Evolutionary conservation across 2,329 filamentous ascomycete species (phyloP).

Genomic region (Penicillium sp.): DNA sequence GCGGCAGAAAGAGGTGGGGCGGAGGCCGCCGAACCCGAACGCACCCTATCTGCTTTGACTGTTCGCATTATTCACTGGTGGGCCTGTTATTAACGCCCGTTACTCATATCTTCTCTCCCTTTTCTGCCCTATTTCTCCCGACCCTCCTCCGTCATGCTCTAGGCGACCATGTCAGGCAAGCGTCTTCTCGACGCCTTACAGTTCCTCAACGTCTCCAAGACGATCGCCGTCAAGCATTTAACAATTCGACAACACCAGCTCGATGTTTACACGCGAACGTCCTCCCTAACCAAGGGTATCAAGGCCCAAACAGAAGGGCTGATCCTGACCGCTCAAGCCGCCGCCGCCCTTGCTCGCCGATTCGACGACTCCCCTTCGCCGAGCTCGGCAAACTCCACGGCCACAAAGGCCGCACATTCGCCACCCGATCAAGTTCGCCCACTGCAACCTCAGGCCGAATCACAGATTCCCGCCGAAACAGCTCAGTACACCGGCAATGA

Average conservation of each 20-base stretch:
- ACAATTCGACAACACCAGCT: constrained; percentile 62
- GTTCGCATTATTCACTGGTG: not conserved
- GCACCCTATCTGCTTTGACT: constrained; percentile 22
- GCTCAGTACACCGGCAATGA: constrained; percentile 45
- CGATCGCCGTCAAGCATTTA: constrained; percentile 66
- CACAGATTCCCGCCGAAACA: constrained; percentile 54
- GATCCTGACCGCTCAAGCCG: constrained; percentile 63
- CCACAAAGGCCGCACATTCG: constrained; percentile 28
- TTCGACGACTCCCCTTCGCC: constrained; percentile 52
- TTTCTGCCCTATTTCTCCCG: constrained; percentile 15
- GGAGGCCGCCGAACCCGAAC: constrained; percentile 21
- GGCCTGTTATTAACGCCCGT: not conserved
- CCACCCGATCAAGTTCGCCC: constrained; percentile 47
- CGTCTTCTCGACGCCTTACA: constrained; percentile 71
- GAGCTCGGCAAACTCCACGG: constrained; percentile 26
- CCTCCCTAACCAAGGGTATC: constrained; percentile 63
- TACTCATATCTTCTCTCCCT: constrained; percentile 7
- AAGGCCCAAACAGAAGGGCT: constrained; percentile 64
- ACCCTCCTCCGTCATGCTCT: constrained; percentile 20
- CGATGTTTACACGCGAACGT: constrained; percentile 65
- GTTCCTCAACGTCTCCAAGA: constrained; percentile 69
- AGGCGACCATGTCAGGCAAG: constrained; percentile 55
- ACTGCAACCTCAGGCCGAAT: constrained; percentile 53
- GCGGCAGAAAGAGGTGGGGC: constrained; percentile 16
- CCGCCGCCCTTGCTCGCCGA: constrained; percentile 59